Conservation (phyloP, 441 rosid species). For the Populus hybrid region DNA sequence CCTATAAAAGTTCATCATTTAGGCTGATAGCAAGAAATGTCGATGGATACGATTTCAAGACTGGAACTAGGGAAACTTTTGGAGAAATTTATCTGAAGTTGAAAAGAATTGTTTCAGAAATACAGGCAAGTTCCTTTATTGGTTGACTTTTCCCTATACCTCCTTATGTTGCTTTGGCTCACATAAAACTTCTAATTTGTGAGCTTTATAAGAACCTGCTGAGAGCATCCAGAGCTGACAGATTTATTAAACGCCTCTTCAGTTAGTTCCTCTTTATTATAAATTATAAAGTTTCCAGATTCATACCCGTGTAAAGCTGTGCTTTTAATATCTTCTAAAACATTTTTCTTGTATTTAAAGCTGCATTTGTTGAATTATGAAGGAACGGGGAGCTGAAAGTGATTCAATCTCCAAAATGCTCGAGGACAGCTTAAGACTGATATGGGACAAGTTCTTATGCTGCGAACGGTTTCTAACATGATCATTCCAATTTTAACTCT, state of each 20-base stretch:
- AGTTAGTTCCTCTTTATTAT: not conserved
- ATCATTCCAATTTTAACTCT: not conserved
- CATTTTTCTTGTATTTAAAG: not conserved
- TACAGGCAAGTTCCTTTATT: constrained; percentile 26
- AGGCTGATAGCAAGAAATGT: constrained; percentile 48
- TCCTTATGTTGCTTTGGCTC: too few relatives aligned
- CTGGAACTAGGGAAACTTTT: constrained; percentile 31
- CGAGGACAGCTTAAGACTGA: constrained; percentile 36
- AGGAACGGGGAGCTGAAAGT: constrained; percentile 35
- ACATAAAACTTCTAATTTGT: too few relatives aligned
- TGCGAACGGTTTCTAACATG: not conserved
- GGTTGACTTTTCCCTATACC: not conserved
- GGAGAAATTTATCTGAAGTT: constrained; percentile 42
- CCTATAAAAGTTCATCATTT: constrained; percentile 33
- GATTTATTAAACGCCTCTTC: not conserved
- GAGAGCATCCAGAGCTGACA: too few relatives aligned
- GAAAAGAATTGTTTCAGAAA: constrained; percentile 33
- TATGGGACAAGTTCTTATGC: constrained; percentile 37
- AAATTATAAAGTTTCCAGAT: not conserved
- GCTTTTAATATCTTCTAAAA: not conserved
- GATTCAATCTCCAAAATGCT: constrained; percentile 32
- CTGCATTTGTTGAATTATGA: constrained; percentile 4
- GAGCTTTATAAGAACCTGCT: too few relatives aligned
- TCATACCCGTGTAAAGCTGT: not conserved
- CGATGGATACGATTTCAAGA: constrained; percentile 47